Evolutionary conservation across 192 early-diverging fungal species (phyloP).

Genomic region (Umbelopsis isabellina): DNA sequence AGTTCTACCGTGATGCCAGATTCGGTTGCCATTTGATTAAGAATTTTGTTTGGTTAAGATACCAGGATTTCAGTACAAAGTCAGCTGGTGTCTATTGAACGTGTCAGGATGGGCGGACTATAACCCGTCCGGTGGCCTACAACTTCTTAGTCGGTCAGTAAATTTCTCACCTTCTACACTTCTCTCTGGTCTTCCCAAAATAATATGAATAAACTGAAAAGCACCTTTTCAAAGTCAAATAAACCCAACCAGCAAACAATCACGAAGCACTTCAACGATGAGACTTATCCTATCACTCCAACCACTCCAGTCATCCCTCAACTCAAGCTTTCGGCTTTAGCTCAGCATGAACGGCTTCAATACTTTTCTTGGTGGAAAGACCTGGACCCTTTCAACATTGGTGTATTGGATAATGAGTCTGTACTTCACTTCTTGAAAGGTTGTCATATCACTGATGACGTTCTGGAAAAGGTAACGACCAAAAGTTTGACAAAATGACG

Average conservation of each 20-base stretch:
- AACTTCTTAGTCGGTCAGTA: not conserved
- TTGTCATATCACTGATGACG: conserved; percentile 26
- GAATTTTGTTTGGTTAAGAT: too few relatives aligned
- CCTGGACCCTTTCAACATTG: conserved; percentile 38
- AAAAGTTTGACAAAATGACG: not conserved
- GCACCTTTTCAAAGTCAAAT: conserved; percentile 12
- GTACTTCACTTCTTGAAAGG: conserved; percentile 31
- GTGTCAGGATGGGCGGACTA: too few relatives aligned
- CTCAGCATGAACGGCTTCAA: conserved; percentile 8
- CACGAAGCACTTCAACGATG: not conserved
- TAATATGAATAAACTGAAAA: conserved; percentile 13
- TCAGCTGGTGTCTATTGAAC: too few relatives aligned
- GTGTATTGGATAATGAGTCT: conserved; percentile 24
- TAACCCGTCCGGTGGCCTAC: too few relatives aligned
- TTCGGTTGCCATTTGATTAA: conserved; percentile 26
- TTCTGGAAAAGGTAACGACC: conserved; percentile 31
- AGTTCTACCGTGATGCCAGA: conserved; percentile 41
- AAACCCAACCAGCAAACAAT: not conserved
- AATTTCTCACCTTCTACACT: not conserved
- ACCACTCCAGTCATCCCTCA: not conserved
- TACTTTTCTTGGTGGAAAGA: conserved; percentile 41
- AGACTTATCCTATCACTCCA: not conserved
- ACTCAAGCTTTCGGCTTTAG: conserved; percentile 14
- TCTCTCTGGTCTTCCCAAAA: not conserved
- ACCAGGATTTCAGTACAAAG: too few relatives aligned